Base-by-base conservation (phyloP, 2,329 filamentous ascomycete genomes). In the Stachybotrys chlorohalonatus region DNA sequence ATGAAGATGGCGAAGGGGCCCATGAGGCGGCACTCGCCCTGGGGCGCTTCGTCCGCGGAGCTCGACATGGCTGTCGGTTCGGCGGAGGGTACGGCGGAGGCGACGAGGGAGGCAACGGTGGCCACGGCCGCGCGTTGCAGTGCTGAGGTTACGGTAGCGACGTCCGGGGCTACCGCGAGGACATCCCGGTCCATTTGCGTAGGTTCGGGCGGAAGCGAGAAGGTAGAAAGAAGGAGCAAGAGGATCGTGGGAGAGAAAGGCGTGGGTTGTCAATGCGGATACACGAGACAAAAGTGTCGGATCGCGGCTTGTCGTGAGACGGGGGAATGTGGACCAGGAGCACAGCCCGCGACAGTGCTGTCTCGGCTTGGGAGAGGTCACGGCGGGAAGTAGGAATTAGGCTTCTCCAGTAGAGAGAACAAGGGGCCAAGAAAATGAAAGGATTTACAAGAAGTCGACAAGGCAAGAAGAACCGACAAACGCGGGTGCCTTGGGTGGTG, bases 1-100 rank as follows among this genome's bases (percentile, higher is more conserved):
- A 99, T 87, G 39, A 99, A 66, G 54, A 99, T 80, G 11, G 94
- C 93, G 68, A 97, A 99, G 5, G 92, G 83, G 1, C 94, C 94
- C 2, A 99, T 79, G 9, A 99, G 80, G 60, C 86, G 81, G 70
- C 94, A 99, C 73, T 96, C 90, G 62, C 87, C 89, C 52, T 79
- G 80, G 36, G 81, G 74, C 2, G 78, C 77, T 52, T 69, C 71
- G 53, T 72, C 56, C 36, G 63, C 59, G 15, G 68, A 63, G 17
- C 66, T 57, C n/a, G 66, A 57, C 58, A 69, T 62, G 49, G 64
- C 57, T 57, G 57, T 57, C 51, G 54, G 52, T 31, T 56, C 55
- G 50, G 58, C 55, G 45, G 61, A 60, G 16, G 62, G 53, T 53
- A 55, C 48, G 60, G 58, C 39, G 63, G 55, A 54, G 50, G 59